Base-by-base conservation (phyloP, 805 yeast genomes). In the Wickerhamomyces canadensis region DNA sequence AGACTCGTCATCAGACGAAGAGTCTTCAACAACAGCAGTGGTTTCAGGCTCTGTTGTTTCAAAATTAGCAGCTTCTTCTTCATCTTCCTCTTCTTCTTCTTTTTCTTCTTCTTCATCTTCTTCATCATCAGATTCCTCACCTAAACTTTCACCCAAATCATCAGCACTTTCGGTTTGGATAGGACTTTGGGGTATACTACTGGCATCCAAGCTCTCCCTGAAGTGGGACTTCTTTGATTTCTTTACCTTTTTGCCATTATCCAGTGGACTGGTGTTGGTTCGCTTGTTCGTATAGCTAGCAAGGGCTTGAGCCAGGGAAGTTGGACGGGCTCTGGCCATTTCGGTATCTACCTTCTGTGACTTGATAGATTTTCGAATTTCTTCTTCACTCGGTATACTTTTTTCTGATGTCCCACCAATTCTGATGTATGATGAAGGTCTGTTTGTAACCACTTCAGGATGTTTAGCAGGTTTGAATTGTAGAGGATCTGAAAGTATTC, bases 391-490 rank as follows among this genome's bases (percentile, higher is more conserved):
- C 3, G 37, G 31, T 25, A 25, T 31, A 18, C 25, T 27, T 30
- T 32, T 36, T 19, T 31, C 33, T 29, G 29, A 40, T 13, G 26
- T 40, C 35, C 27, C 16, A 6, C 56, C 53, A 17, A 54, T 51
- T 31, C 36, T 52, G 38, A 72, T 67, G 58, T 78, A 82, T 43
- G 66, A 61, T 4, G 72, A 57, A 1, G 78, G 80, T 51, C 57
- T 67, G 33, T 63, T 51, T 15, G 67, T 52, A 12, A 65, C 64
- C 16, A 65, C 61, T 52, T 76, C 83, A 6, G 78, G 74, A 37
- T 61, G 62, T 44, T 68, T 74, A 13, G 85, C 88, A 4, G 76
- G 66, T 37, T 72, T 76, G 58, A 85, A 86, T 21, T 66, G 67
- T 35, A 81, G 55, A 9, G 87, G 88, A 39, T 74, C 73, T 21